A percentile compares a stretch with the other conserved stretches of the same genome.
These are phyloP conservation scores for Actinidia chinensis DNA, from an alignment of 179 eudicot species.

Conservation along the genomic window DNA sequence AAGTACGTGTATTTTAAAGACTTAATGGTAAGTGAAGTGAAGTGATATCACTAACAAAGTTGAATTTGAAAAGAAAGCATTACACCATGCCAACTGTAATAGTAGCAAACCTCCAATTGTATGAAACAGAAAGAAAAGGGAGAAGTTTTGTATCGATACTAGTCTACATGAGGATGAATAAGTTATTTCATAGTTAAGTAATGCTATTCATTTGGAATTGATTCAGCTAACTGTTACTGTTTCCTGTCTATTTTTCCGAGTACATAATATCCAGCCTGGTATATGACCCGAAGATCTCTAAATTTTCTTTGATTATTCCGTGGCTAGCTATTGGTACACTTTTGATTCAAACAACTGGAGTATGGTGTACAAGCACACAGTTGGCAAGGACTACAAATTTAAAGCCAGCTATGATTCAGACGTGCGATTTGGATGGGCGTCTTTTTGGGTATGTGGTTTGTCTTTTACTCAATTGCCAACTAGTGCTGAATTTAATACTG, in stretches of 20 bases:
- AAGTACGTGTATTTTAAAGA: background rate
- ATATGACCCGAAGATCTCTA: background rate
- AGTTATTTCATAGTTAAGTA: background rate
- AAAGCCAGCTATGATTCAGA: constrained; percentile 95
- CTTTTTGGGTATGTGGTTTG: constrained; percentile 69
- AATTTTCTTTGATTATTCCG: constrained; percentile 1
- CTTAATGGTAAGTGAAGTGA: background rate
- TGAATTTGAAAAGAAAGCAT: background rate
- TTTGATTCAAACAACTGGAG: constrained; percentile 86
- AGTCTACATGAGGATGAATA: background rate
- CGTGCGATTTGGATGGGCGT: constrained; percentile 90
- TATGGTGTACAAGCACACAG: constrained; percentile 80
- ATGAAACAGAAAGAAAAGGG: background rate
- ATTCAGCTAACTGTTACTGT: background rate
- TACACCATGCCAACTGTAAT: background rate
- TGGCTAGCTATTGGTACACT: constrained; percentile 77
- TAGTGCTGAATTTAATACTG: background rate
- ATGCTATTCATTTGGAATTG: background rate
- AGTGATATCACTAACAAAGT: no score
- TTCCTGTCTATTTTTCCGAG: background rate
- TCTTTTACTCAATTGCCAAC: background rate
- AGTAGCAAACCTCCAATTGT: background rate
- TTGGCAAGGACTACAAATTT: constrained; percentile 84
- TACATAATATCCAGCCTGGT: background rate
- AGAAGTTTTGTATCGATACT: background rate